Evolutionary conservation across 2,329 filamentous ascomycete species (phyloP), one percentile per base, ranked within the genome.

Genomic region (Colletotrichum paranaense): DNA sequence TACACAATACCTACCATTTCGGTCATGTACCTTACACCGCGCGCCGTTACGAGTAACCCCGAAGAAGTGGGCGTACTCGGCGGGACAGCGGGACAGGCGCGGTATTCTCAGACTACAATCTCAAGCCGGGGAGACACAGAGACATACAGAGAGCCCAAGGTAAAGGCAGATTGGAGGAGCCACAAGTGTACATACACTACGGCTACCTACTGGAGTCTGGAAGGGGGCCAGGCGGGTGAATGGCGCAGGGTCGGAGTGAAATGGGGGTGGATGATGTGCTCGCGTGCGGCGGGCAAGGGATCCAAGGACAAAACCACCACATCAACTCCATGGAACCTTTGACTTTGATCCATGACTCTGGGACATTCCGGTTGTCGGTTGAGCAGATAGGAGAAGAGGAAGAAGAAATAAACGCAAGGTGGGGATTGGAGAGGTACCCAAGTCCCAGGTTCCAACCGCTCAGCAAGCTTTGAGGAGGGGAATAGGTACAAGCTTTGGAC

Each of bases 211-310:
- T 49, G 67, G 57, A 69, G 42, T 49, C 42, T 49, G 42, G 42
- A 68, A 30, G 58, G 68, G 32, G 28, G 35, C 22, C 57, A 62
- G 63, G 56, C 60, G 65, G 70, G 42, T 69, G 70, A 60, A 69
- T 65, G 55, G 49, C 35, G 67, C 55, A 72, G 46, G 62, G 62
- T 49, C 62, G 67, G 68, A 68, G 68, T 38, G 57, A 68, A 56
- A 72, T 64, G 52, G 72, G 65, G 58, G 46, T 28, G 66, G 52
- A 64, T 74, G 67, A 71, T 72, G 68, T 74, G 72, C 68, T 74
- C 72, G 68, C 72, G 68, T 74, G 72, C 68, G 52, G 46, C 49
- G 14, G 28, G 60, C 71, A 73, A 62, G 67, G 68, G 72, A 72
- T 68, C 68, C 71, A 66, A 70, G 67, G 67, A 60, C 32, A 73